These are phyloP conservation scores for Austroboletus eburneus DNA, from an alignment of 768 basidiomycete species.

Conservation along the genomic window DNA sequence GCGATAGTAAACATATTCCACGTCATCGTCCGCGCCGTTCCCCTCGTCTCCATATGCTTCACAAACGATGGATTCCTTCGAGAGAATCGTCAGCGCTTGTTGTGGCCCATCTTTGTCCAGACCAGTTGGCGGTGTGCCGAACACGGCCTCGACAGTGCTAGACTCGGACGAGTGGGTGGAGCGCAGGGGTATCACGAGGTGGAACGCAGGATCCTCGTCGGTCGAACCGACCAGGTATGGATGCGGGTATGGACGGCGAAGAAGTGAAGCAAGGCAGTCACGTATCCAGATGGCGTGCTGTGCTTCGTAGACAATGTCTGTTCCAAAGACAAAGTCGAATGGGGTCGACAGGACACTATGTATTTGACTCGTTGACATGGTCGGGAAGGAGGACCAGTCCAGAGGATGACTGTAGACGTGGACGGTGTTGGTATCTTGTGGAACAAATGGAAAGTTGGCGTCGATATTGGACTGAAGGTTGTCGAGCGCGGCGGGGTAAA, in stretches of 20 bases:
- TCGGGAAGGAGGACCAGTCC: slow-evolving; percentile 37
- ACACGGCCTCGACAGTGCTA: slow-evolving; percentile 52
- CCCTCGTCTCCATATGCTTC: slow-evolving; percentile 35
- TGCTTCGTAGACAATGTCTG: slow-evolving; percentile 53
- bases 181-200: slow-evolving; percentile 76
- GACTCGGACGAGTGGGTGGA: slow-evolving; percentile 60
- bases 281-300: slow-evolving; percentile 47
- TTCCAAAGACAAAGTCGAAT: slow-evolving; percentile 50
- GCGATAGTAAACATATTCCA: slow-evolving; percentile 67
- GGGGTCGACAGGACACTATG: slow-evolving; percentile 27
- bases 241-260: too few relatives aligned
- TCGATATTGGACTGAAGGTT: slow-evolving; percentile 46
- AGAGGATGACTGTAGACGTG: slow-evolving; percentile 28
- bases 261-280: slow-evolving; percentile 36
- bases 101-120: slow-evolving; percentile 5
- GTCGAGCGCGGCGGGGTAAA: slow-evolving; percentile 43
- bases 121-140: slow-evolving; percentile 27
- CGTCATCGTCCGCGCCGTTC: slow-evolving; percentile 41
- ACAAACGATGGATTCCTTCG: slow-evolving; percentile 53
- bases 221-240: slow-evolving; percentile 13
- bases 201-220: slow-evolving; percentile 42
- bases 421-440: slow-evolving; percentile 15
- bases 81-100: slow-evolving; percentile 44
- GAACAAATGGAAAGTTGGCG: slow-evolving; percentile 30
- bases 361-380: slow-evolving; percentile 7